Evolutionary conservation across 1,284 basidiomycete species (phyloP).

Genomic region (Ceratorhiza oryzae-sativae): DNA sequence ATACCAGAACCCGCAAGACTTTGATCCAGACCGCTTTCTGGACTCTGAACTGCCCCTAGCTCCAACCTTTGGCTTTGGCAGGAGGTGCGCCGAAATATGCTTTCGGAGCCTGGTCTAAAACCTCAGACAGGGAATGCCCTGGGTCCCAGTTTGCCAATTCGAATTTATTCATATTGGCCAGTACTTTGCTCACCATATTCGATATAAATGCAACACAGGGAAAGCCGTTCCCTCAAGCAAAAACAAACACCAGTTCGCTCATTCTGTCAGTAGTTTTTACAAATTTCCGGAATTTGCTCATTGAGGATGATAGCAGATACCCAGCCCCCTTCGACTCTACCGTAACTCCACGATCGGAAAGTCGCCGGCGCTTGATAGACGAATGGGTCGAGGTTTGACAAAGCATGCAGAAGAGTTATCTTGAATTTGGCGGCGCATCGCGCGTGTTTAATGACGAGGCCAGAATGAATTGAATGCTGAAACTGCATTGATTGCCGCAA

Average conservation of each 20-base stretch:
- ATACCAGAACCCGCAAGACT: conserved; percentile 40
- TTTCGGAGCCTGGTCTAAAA: too few species aligned
- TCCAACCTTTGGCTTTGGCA: neutral
- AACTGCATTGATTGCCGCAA: too few species aligned
- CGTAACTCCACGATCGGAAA: neutral
- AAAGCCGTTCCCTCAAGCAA: neutral
- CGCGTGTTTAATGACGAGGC: too few species aligned
- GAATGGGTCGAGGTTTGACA: neutral
- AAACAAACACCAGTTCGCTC: neutral
- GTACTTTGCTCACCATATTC: conserved; percentile 45
- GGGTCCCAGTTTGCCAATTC: conserved; percentile 47
- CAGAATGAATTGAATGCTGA: too few species aligned
- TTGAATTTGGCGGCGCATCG: too few species aligned
- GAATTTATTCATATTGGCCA: conserved; percentile 43
- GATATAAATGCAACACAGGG: neutral
- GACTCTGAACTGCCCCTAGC: neutral
- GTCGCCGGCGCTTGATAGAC: neutral
- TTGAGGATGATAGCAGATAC: neutral
- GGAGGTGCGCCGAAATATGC: too few species aligned
- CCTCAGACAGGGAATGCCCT: conserved; percentile 42
- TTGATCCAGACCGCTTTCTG: conserved; percentile 43
- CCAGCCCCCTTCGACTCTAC: neutral
- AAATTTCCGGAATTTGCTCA: neutral
- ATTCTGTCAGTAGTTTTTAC: neutral
- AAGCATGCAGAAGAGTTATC: too few species aligned